Base-by-base conservation (phyloP, 2,329 filamentous ascomycete genomes). In the Aurifilum marmelostoma region DNA sequence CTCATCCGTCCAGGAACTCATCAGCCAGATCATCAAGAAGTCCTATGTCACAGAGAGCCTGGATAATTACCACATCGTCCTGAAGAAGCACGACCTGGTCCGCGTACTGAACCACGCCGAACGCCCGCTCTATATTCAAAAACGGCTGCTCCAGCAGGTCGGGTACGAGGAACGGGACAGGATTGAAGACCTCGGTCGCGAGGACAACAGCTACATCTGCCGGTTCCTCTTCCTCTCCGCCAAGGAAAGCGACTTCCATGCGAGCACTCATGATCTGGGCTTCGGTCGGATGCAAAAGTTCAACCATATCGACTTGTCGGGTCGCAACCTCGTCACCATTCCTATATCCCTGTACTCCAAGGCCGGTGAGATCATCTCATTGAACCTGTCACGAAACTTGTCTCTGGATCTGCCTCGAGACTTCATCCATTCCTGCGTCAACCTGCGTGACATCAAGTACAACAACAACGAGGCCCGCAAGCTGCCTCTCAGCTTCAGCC, bases 191-290 rank as follows among this genome's bases (percentile, higher is more conserved):
- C 88, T 99, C 65, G 96, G 96, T 37, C 89, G 96, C 68, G 96
- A 99, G 79, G 96, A 99, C 82, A 97, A 98, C 79, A 97, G 94
- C 77, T 99, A 98, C 75, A 86, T 99, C 16, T 97, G 94, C 77
- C 92, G 96, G 7, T 98, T 99, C 81, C 93, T 96, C 70, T 99
- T 99, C 79, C 84, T 97, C 69, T 94, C 95, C 21, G 91, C 92
- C 27, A 92, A 95, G 75, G 91, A 97, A 78, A 94, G 90, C 77
- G 93, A 94, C 63, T 94, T 88, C 75, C 89, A 91, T 72, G 85
- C 90, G 58, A 89, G 86, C 70, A 84, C 92, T 32, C 91, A 94
- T 72, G 95, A 98, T 75, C 87, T 94, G 63, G 92, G 91, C 34
- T 89, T 97, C 72, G 89, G 88, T 76, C 94, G 93, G 76, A 88